Conservation (phyloP, 345 rosid species). For the Bruguiera sexangula region DNA sequence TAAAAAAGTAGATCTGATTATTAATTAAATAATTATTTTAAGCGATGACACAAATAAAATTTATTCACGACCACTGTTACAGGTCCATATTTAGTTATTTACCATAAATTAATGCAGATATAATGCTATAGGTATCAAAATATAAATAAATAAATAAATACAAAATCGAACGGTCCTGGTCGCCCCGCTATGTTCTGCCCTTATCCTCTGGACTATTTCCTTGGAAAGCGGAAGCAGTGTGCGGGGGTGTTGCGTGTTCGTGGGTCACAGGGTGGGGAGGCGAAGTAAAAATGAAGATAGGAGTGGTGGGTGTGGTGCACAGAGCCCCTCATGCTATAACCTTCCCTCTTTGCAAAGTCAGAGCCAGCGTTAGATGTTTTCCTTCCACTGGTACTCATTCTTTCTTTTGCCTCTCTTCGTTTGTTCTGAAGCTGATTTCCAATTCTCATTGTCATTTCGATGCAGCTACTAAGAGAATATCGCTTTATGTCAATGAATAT, state of each 20-base stretch:
- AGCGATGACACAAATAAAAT: too few relatives aligned
- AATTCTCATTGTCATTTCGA: not conserved
- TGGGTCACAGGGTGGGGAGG: not conserved
- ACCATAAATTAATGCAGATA: too few relatives aligned
- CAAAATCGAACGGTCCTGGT: slow-evolving; percentile 19
- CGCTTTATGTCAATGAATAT: too few relatives aligned
- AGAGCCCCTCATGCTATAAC: slow-evolving; percentile 35
- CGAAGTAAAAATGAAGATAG: slow-evolving; percentile 27
- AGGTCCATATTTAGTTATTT: too few relatives aligned
- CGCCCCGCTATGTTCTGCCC: not conserved
- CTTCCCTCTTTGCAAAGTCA: slow-evolving; percentile 37
- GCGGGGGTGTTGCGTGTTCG: not conserved
- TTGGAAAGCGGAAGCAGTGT: not conserved
- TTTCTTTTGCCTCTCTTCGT: not conserved
- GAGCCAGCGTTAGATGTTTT: slow-evolving; percentile 41
- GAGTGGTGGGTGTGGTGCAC: slow-evolving; percentile 32
- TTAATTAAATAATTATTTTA: too few relatives aligned
- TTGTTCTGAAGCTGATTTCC: not conserved
- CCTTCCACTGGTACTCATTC: slow-evolving; percentile 43
- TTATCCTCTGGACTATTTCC: slow-evolving; percentile 18
- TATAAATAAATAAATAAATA: not conserved
- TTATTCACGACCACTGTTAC: too few relatives aligned
- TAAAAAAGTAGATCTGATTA: too few relatives aligned
- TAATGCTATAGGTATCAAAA: too few relatives aligned
- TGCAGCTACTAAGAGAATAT: too few relatives aligned